Conservation (phyloP, 2,329 filamentous ascomycete species). For the Elsinoe perseae region DNA sequence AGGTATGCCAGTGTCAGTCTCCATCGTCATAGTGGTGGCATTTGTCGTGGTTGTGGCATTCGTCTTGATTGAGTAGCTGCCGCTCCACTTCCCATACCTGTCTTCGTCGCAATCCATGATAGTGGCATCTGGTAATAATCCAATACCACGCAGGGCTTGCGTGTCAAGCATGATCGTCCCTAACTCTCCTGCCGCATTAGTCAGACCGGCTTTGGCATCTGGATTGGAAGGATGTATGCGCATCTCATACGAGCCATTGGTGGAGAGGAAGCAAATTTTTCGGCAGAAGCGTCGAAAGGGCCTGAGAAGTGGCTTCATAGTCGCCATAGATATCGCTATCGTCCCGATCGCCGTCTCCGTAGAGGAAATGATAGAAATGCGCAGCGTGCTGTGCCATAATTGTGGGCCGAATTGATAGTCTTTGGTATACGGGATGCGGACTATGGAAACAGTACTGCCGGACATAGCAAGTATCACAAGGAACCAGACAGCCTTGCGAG, state of each 20-base stretch:
- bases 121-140: neutral
- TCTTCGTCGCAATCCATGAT: neutral
- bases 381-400: neutral
- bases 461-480: slow-evolving; percentile 7
- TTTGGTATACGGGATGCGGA: neutral
- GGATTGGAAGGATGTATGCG: neutral
- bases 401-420: slow-evolving; percentile 10
- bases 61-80: neutral
- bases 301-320: slow-evolving; percentile 1
- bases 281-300: neutral
- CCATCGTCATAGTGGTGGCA: neutral
- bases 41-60: neutral
- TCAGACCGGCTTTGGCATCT: neutral
- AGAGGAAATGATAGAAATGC: neutral
- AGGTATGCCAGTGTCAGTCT: neutral
- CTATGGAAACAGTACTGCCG: neutral
- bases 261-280: neutral
- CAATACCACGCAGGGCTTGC: neutral
- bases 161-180: slow-evolving; percentile 4
- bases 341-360: neutral
- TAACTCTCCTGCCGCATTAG: neutral
- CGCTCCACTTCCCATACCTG: neutral
- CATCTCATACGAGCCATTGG: neutral
- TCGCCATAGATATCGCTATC: slow-evolving; percentile 1
- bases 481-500: slow-evolving; percentile 7